These are phyloP conservation scores for Carpinus viminea DNA, from an alignment of 306 rosid species.

Conservation along the genomic window DNA sequence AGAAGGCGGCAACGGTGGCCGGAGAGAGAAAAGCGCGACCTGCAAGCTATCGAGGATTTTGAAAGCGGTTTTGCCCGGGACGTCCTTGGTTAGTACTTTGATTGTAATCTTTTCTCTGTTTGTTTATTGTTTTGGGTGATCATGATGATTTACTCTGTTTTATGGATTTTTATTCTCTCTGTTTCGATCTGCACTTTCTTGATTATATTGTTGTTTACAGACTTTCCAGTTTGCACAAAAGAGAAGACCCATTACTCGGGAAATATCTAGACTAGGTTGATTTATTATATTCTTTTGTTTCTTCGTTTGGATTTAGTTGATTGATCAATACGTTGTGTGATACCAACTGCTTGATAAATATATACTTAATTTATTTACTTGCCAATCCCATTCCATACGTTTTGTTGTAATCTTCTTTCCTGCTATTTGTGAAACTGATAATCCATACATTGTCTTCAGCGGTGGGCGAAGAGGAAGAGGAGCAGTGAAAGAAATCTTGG, in stretches of 20 bases:
- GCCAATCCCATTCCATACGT: background rate
- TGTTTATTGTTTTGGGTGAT: background rate
- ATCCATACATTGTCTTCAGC: background rate
- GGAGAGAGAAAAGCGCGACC: background rate
- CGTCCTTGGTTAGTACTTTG: slow-evolving; percentile 10
- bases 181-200: background rate
- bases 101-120: background rate
- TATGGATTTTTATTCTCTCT: background rate
- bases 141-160: background rate
- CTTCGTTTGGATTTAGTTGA: background rate
- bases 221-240: background rate
- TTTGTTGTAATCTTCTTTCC: background rate
- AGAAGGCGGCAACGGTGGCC: background rate
- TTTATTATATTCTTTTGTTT: background rate
- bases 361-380: background rate
- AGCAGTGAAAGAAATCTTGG: background rate
- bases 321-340: background rate
- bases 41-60: slow-evolving; percentile 13
- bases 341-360: no score
- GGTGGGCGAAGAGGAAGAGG: background rate
- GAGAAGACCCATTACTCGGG: background rate
- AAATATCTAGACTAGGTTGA: background rate
- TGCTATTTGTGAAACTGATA: background rate
- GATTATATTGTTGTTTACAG: background rate
- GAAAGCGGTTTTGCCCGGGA: slow-evolving; percentile 25